A percentile compares a stretch with the other conserved stretches of the same genome.
Evolutionary conservation across 129 eudicot species (phyloP).

Genomic region (Artemisia annua): DNA sequence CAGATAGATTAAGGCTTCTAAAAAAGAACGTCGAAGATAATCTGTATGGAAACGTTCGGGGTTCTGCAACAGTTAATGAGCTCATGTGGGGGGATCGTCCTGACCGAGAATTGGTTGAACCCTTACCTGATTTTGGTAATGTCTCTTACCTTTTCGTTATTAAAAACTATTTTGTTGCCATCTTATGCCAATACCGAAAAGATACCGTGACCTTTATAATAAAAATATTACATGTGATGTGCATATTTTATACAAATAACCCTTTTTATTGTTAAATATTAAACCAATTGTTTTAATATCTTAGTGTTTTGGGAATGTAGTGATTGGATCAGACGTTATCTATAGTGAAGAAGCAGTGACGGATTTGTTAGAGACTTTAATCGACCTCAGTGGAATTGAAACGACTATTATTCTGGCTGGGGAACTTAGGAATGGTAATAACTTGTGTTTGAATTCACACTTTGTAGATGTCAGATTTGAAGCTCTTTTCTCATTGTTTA

Average conservation of each 20-base stretch:
- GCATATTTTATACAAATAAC: too few relatives aligned
- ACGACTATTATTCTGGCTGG: constrained; percentile 88
- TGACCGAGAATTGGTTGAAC: constrained; percentile 47
- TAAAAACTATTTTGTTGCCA: neutral
- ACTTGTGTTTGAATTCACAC: neutral
- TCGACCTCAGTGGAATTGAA: constrained; percentile 58
- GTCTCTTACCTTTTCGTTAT: neutral
- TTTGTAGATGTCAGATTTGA: neutral
- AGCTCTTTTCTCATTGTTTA: constrained; percentile 10
- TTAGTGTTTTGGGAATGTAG: constrained; percentile 30
- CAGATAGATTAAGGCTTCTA: constrained; percentile 79
- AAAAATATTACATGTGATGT: too few relatives aligned
- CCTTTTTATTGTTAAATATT: too few relatives aligned
- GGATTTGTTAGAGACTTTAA: constrained; percentile 65
- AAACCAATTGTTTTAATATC: neutral
- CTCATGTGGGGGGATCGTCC: constrained; percentile 82
- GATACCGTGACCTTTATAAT: too few relatives aligned
- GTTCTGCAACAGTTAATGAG: constrained; percentile 69
- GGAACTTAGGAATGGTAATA: constrained; percentile 87
- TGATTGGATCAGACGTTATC: constrained; percentile 88
- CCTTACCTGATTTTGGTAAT: constrained; percentile 82
- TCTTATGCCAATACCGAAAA: too few relatives aligned
- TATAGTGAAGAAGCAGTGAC: constrained; percentile 88
- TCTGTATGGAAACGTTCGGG: constrained; percentile 63
- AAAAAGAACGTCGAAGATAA: constrained; percentile 80